Evolutionary conservation across 148 eudicot genomes (phyloP).

Genomic region (Rhododendron henanense): DNA sequence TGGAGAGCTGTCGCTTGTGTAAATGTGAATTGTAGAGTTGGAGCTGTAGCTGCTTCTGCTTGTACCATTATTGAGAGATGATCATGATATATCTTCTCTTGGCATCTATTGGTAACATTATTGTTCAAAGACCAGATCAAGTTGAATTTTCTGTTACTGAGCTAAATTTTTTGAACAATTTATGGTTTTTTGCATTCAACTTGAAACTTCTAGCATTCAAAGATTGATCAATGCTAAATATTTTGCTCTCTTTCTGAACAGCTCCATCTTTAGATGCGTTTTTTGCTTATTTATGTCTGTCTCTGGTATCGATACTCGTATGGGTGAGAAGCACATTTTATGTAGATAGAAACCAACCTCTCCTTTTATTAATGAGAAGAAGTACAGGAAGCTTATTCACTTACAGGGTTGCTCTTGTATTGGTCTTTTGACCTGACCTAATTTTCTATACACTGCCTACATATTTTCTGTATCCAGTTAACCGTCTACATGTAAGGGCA

Average conservation of each 20-base stretch:
- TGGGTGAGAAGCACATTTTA: background rate
- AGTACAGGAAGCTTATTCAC: background rate
- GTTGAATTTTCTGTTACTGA: background rate
- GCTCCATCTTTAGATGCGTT: background rate
- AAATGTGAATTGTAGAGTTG: slow-evolving; percentile 7
- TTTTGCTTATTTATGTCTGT: background rate
- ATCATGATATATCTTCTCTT: background rate
- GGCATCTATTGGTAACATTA: background rate
- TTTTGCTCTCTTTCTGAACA: background rate
- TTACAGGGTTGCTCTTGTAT: background rate
- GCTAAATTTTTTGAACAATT: background rate
- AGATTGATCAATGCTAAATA: background rate
- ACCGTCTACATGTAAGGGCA: background rate
- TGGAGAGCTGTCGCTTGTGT: slow-evolving; percentile 89
- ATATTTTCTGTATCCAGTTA: background rate
- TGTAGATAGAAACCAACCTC: background rate
- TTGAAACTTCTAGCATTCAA: background rate
- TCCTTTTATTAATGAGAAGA: background rate
- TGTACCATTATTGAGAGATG: background rate
- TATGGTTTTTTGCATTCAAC: background rate
- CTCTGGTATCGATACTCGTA: background rate
- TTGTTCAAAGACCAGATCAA: background rate
- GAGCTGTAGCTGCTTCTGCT: background rate
- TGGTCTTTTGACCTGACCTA: background rate
- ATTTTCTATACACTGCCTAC: background rate